Evolutionary conservation across 106 monocot genomes (phyloP), one percentile per base, ranked within the genome.

Genomic region (Alisma plantagoaquatica): DNA sequence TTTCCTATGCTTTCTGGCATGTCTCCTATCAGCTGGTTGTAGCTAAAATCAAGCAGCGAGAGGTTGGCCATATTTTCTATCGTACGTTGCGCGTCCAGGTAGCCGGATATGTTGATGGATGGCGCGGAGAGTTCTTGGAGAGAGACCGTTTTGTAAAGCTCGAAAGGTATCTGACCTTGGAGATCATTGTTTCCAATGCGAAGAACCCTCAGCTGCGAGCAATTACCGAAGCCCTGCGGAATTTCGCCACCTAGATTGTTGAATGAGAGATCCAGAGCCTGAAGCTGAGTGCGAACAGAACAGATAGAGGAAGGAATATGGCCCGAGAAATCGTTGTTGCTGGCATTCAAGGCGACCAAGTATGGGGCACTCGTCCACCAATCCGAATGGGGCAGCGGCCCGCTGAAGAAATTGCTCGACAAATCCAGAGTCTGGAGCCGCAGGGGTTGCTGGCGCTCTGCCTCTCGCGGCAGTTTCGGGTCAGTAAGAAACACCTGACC

Each of bases 381-480:
- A n/a, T n/a, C n/a, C 9, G 29, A 1, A 1, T 2, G 30, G 19
- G 63, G 63, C 17, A 63, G 19, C 9, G 50, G 1, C 27, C 63
- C 63, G 29, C 2, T 61, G 54, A 76, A 56, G 11, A 15, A 47
- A 42, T 76, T 76, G 76, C 71, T 60, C 16, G 76, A 76, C 25
- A 76, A 19, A 41, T 76, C 71, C 31, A 76, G 41, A 14, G 55
- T 47, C 49, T 61, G 59, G 28, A 76, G 35, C 10, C 44, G 31
- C 10, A 19, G 41, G 6, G 46, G 11, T 16, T 27, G 26, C 19
- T 3, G 28, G 9, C 11, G 6, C 16, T 51, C 27, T 22, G 41
- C 33, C 12, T 26, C 31, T 46, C 18, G 70, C 31, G 64, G 53
- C n/a, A n/a, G n/a, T n/a, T n/a, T n/a, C n/a, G n/a, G n/a, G n/a